These are phyloP conservation scores for Xylona heveae DNA, from an alignment of 495 filamentous ascomycete genomes.

Conservation along the genomic window DNA sequence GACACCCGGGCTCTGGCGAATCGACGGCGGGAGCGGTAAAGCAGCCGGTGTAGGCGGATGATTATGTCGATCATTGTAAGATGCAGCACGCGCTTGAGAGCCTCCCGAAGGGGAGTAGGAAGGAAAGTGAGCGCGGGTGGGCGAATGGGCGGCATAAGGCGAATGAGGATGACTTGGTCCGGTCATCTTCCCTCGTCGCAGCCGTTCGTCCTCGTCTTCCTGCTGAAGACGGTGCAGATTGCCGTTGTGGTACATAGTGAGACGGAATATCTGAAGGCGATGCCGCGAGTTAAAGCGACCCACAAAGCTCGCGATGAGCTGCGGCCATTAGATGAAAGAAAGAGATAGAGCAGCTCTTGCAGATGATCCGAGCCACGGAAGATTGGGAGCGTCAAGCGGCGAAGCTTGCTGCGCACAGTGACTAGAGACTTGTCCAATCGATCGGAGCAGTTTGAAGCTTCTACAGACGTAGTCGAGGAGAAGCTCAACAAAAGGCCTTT, in stretches of 20 bases:
- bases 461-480: too few relatives aligned
- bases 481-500: too few relatives aligned
- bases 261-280: too few relatives aligned
- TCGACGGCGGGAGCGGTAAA: constrained; percentile 5
- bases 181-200: constrained; percentile 4
- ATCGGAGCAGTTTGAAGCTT: too few relatives aligned
- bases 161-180: constrained; percentile 5
- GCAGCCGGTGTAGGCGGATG: constrained; percentile 7
- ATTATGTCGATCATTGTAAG: constrained; percentile 2
- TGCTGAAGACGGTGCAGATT: constrained; percentile 1
- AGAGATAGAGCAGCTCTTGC: too few relatives aligned
- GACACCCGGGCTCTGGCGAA: constrained; percentile 6
- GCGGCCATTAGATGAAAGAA: too few relatives aligned
- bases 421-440: too few relatives aligned
- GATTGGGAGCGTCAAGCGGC: too few relatives aligned
- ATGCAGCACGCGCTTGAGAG: constrained; percentile 5
- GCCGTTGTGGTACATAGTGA: constrained; percentile 2
- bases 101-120: constrained; percentile 11
- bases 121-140: constrained; percentile 9
- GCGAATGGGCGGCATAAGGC: constrained; percentile 11
- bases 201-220: constrained; percentile 4
- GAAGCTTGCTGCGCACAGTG: too few relatives aligned
- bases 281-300: too few relatives aligned
- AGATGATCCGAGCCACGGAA: too few relatives aligned
- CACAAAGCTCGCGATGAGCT: too few relatives aligned